Conservation (phyloP, 1,284 basidiomycete species). For the Irpex sp. region DNA sequence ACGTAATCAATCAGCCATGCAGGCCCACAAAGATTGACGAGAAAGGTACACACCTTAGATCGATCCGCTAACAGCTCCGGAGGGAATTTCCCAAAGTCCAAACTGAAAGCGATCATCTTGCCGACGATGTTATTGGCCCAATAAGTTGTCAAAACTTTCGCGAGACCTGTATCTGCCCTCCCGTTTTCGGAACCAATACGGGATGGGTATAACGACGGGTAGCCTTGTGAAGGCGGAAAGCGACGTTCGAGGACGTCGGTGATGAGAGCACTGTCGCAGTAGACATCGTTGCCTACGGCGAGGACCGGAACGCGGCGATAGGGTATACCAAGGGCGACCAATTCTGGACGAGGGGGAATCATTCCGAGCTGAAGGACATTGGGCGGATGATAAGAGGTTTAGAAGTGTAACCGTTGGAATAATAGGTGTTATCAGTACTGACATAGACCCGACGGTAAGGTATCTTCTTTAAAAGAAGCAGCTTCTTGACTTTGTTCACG, state of each 20-base stretch:
- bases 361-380: no score
- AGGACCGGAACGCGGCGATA: constrained; percentile 57
- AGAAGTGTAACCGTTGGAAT: no score
- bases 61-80: neutral
- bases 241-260: constrained; percentile 33
- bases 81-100: neutral
- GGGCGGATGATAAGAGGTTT: no score
- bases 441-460: constrained; percentile 28
- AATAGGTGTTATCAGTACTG: constrained; percentile 2
- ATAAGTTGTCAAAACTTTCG: neutral
- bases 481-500: no score
- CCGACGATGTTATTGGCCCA: neutral
- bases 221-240: neutral
- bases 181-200: neutral
- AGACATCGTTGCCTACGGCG: constrained; percentile 55
- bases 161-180: neutral
- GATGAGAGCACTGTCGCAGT: constrained; percentile 51
- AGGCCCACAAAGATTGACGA: no score
- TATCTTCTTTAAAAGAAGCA: no score
- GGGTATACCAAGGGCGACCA: constrained; percentile 40
- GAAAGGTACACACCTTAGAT: constrained; percentile 17
- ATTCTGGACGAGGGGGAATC: neutral
- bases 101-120: neutral
- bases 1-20: no score
- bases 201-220: neutral